A percentile compares a stretch with the other conserved stretches of the same genome.
Evolutionary conservation across 768 basidiomycete species (phyloP).

Genomic region (Exidia glandulosa): DNA sequence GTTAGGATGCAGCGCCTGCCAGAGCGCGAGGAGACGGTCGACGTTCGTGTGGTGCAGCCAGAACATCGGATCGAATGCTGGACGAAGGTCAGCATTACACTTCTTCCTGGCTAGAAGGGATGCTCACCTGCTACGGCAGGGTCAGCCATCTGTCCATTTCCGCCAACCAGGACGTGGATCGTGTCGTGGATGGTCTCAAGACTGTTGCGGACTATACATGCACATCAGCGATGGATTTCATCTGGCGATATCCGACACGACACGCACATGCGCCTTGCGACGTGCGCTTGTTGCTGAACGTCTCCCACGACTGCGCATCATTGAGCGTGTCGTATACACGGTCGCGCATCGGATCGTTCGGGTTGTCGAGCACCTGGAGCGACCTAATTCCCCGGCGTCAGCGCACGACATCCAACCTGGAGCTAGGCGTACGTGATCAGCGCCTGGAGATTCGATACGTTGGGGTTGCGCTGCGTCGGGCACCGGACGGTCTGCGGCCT

Average conservation of each 20-base stretch:
- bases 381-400: neutral
- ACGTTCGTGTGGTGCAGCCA: constrained; percentile 35
- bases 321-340: constrained; percentile 23
- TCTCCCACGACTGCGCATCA: constrained; percentile 27
- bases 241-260: neutral
- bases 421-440: neutral
- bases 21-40: constrained; percentile 40
- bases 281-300: constrained; percentile 29
- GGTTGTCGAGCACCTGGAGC: neutral
- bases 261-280: neutral
- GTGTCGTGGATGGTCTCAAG: constrained; percentile 40
- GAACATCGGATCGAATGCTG: constrained; percentile 44
- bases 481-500: neutral
- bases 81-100: neutral
- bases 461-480: neutral
- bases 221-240: too few species aligned
- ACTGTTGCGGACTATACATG: constrained; percentile 6
- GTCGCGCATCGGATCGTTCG: constrained; percentile 13
- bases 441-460: neutral
- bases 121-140: neutral
- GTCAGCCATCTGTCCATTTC: constrained; percentile 32
- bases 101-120: neutral
- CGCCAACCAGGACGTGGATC: constrained; percentile 31
- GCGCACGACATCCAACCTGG: neutral
- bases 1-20: constrained; percentile 34